Evolutionary conservation across 768 basidiomycete genomes (phyloP), one percentile per base, ranked within the genome.

Genomic region (Tulasnella sp.): DNA sequence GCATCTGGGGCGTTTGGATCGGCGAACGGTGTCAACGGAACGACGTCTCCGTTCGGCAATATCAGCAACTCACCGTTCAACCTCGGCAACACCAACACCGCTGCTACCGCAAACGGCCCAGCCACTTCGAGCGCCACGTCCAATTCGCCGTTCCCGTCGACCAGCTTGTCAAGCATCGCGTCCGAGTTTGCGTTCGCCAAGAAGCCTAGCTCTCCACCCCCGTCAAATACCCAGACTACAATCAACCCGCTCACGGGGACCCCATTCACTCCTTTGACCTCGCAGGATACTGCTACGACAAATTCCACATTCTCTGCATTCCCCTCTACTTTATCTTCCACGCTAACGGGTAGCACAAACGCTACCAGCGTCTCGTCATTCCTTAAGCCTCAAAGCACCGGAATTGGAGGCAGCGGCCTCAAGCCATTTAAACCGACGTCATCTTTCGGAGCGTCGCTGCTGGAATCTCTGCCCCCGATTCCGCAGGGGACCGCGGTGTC

Each of bases 351-450:
- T 23, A 83, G 85, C 9, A 84, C 86, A 0, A 79, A 81, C 16
- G 79, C 83, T 35, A 83, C 86, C 0, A 82, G 81, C 23, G 73
- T 80, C 39, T 81, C 83, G 1, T 79, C 82, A 51, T 70, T 84
- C 0, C 83, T 88, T 4, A 86, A 86, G 78, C 84, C 87, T 13
- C 89, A 90, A 80, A 81, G 83, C 46, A 90, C 89, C 0, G 89
- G 89, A 5, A 85, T 86, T 80, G 85, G 87, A 35, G 91, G 90
- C 6, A 82, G 82, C 39, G 80, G 78, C 13, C 83, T 94, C 80
- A 93, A 92, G 82, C 89, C 92, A 7, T 95, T 95, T 87, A 93
- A 94, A 82, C 94, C 94, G 2, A 88, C 91, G 2, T 92, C 91
- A 2, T 91, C 89, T 57, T 95, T 95, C 82, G 94, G 94, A 40